These are phyloP conservation scores for Epichloe uncinata DNA, from an alignment of 2,329 filamentous ascomycete genomes.

Conservation along the genomic window DNA sequence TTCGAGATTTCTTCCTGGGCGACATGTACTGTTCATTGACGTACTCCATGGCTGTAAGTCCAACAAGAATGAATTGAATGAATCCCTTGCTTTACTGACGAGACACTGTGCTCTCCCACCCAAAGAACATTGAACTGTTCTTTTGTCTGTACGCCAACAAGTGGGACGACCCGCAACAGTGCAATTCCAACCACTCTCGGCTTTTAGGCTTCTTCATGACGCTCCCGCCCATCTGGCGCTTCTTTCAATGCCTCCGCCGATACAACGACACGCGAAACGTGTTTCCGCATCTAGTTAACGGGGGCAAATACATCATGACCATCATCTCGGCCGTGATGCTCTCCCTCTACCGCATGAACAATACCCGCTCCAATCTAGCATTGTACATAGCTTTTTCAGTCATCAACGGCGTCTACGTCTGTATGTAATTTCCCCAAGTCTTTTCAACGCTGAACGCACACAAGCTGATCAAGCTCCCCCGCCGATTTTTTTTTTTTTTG, in stretches of 20 bases:
- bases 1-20: slow-evolving; percentile 91
- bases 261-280: slow-evolving; percentile 75
- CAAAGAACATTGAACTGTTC: slow-evolving; percentile 76
- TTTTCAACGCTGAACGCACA: not conserved
- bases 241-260: slow-evolving; percentile 79
- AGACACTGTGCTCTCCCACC: not conserved
- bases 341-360: slow-evolving; percentile 69
- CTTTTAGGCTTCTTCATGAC: slow-evolving; percentile 74
- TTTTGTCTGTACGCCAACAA: slow-evolving; percentile 80
- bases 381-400: slow-evolving; percentile 68
- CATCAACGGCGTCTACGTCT: slow-evolving; percentile 75
- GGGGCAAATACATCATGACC: slow-evolving; percentile 78
- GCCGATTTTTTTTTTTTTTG: too few species aligned
- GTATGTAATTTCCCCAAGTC: slow-evolving; percentile 22
- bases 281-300: slow-evolving; percentile 88
- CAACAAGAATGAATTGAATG: slow-evolving; percentile 9
- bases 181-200: slow-evolving; percentile 76
- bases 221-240: slow-evolving; percentile 79
- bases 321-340: slow-evolving; percentile 68
- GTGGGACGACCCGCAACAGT: slow-evolving; percentile 62
- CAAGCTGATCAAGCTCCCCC: not conserved
- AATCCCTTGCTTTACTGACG: not conserved
- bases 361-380: slow-evolving; percentile 41
- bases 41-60: slow-evolving; percentile 70
- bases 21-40: slow-evolving; percentile 96